These are phyloP conservation scores for Cutaneotrichosporon arboriforme DNA, from an alignment of 1,284 basidiomycete genomes.

Conservation along the genomic window DNA sequence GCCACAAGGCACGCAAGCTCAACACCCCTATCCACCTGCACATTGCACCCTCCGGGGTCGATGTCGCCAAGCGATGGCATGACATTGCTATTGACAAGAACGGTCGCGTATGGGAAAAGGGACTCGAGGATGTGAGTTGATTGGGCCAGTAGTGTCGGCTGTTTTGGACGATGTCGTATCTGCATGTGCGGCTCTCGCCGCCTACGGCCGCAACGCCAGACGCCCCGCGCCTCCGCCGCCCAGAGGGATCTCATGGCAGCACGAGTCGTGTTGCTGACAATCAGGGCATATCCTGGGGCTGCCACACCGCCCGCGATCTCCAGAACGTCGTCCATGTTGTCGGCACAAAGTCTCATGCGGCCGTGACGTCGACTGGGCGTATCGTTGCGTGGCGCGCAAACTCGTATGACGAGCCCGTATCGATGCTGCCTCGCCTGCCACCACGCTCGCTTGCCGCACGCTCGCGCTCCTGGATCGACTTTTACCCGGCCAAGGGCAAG, in stretches of 20 bases:
- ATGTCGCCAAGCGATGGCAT: background rate
- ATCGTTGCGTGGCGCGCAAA: conserved; percentile 1
- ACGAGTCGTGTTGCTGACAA: background rate
- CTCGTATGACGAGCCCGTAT: background rate
- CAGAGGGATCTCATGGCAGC: too few relatives aligned
- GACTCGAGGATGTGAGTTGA: background rate
- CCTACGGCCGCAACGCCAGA: background rate
- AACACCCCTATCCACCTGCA: background rate
- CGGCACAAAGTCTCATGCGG: conserved; percentile 1
- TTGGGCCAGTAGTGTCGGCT: background rate
- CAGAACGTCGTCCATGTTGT: conserved; percentile 1
- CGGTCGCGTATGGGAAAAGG: background rate
- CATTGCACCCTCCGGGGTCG: background rate
- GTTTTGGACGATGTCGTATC: background rate
- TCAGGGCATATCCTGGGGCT: background rate
- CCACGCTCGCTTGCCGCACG: background rate
- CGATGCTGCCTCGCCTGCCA: background rate
- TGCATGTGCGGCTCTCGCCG: background rate
- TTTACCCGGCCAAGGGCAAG: background rate
- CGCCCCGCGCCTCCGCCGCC: background rate
- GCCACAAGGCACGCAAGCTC: background rate
- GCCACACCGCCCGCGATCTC: background rate
- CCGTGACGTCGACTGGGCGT: background rate
- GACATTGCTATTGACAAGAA: background rate
- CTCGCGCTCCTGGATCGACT: background rate